Evolutionary conservation across 2,329 filamentous ascomycete genomes (phyloP).

Genomic region (Aspergillus phoenicis): DNA sequence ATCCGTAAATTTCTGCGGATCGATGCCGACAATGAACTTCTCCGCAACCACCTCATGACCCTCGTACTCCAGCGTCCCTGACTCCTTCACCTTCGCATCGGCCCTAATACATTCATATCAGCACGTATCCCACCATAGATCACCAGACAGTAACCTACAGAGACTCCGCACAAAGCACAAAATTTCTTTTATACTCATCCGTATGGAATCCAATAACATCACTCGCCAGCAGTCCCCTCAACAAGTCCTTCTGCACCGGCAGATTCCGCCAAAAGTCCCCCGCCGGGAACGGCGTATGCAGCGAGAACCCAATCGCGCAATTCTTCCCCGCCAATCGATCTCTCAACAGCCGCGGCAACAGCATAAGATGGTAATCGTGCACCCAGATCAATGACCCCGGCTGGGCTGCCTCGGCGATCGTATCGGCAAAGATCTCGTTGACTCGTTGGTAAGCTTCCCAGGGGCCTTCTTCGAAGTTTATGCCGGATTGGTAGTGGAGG

Average conservation of each 20-base stretch:
- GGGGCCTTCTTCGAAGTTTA: constrained; percentile 86
- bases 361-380: constrained; percentile 95
- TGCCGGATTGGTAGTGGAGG: constrained; percentile 93
- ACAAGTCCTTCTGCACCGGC: constrained; percentile 80
- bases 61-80: constrained; percentile 76
- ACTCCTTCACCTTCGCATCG: constrained; percentile 61
- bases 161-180: constrained; percentile 85
- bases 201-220: constrained; percentile 97
- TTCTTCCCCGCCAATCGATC: constrained; percentile 73
- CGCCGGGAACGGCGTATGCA: constrained; percentile 92
- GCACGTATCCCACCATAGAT: neutral
- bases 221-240: constrained; percentile 80
- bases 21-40: constrained; percentile 92
- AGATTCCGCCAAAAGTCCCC: constrained; percentile 91
- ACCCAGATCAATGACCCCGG: constrained; percentile 93
- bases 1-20: constrained; percentile 89
- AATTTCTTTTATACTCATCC: constrained; percentile 93
- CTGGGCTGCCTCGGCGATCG: constrained; percentile 75
- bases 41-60: constrained; percentile 81
- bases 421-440: constrained; percentile 84
- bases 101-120: constrained; percentile 27
- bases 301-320: constrained; percentile 91
- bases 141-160: constrained; percentile 45
- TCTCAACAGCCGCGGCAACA: constrained; percentile 86
- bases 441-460: constrained; percentile 89